phyloP scores from a whole-genome alignment of 139 green algal species.

The Chlamydomonas sphaeroides region DNA sequence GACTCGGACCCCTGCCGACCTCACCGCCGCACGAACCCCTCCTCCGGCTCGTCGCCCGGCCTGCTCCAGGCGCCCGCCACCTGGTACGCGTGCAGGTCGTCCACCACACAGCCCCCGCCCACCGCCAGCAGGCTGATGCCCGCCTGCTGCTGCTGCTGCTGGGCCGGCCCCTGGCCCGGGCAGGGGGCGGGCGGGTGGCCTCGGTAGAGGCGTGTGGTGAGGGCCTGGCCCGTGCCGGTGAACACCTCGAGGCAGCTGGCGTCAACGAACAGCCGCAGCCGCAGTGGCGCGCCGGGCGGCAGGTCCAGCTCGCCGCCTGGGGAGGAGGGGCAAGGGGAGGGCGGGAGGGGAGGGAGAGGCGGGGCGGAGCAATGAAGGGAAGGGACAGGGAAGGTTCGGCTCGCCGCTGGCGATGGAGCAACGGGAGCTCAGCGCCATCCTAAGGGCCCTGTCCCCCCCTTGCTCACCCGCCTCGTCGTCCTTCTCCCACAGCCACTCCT shows the following conservation, averaged over 20 bases:
- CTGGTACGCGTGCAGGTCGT: conserved; percentile 39
- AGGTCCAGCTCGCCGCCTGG: conserved; percentile 35
- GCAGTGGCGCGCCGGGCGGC: conserved; percentile 50
- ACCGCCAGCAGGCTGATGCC: conserved; percentile 12
- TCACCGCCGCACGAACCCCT: conserved; percentile 1
- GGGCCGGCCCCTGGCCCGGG: neutral
- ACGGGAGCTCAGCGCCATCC: no score
- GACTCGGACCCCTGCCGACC: no score
- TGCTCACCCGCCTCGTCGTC: conserved; percentile 9
- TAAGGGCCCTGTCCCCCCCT: no score
- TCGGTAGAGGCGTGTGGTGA: conserved; percentile 81
- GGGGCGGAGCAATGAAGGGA: neutral
- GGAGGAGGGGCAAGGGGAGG: neutral
- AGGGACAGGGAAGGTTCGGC: no score
- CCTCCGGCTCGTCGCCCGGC: conserved; percentile 2
- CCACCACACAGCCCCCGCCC: conserved; percentile 7
- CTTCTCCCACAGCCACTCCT: conserved; percentile 32
- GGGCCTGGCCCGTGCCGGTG: conserved; percentile 56
- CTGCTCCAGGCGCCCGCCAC: neutral
- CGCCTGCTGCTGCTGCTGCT: neutral
- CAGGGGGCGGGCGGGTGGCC: conserved; percentile 50
- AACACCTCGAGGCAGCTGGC: conserved; percentile 80
- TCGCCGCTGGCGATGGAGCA: no score
- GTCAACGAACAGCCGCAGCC: conserved; percentile 83
- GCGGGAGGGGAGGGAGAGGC: neutral